Percentiles rank a stretch among this genome's conserved stretches.
phyloP scores from a whole-genome alignment of 2,329 filamentous ascomycete species.

The Calonectria ilicicola region DNA sequence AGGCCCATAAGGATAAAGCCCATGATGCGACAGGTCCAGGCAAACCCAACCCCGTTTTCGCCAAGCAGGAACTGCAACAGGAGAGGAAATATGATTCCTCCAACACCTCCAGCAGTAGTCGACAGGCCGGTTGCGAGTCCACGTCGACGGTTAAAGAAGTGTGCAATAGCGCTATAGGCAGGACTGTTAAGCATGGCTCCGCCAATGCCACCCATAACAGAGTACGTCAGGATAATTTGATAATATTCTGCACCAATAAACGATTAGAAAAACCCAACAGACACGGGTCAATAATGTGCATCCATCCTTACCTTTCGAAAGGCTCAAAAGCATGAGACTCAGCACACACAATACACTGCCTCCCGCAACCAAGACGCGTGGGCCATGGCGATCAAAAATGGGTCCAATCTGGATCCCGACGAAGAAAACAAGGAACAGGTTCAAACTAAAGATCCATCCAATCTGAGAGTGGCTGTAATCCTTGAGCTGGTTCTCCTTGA shows the following conservation, averaged over 20 bases:
- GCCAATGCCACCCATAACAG: conserved; percentile 77
- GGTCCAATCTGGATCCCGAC: conserved; percentile 86
- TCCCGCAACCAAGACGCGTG: conserved; percentile 71
- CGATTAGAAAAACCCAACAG: background rate
- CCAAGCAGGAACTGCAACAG: conserved; percentile 60
- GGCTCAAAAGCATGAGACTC: conserved; percentile 74
- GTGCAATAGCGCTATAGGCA: conserved; percentile 78
- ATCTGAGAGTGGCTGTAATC: conserved; percentile 75
- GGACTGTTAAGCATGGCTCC: conserved; percentile 84
- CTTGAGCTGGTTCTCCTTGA: conserved; percentile 78
- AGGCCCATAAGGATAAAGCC: conserved; percentile 63
- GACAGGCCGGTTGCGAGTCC: conserved; percentile 86
- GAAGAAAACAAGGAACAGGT: conserved; percentile 85
- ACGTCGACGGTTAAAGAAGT: conserved; percentile 81
- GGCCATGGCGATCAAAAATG: conserved; percentile 82
- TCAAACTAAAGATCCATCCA: conserved; percentile 90
- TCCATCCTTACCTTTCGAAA: conserved; percentile 62
- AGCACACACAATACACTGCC: conserved; percentile 73
- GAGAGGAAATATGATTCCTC: conserved; percentile 74
- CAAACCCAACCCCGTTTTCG: conserved; percentile 58
- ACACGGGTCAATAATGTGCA: background rate
- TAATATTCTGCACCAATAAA: conserved; percentile 64
- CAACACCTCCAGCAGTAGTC: conserved; percentile 77
- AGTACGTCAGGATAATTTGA: conserved; percentile 84
- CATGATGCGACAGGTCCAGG: conserved; percentile 62